phyloP scores from a whole-genome alignment of 345 rosid species.

The Erodium maritimum region DNA sequence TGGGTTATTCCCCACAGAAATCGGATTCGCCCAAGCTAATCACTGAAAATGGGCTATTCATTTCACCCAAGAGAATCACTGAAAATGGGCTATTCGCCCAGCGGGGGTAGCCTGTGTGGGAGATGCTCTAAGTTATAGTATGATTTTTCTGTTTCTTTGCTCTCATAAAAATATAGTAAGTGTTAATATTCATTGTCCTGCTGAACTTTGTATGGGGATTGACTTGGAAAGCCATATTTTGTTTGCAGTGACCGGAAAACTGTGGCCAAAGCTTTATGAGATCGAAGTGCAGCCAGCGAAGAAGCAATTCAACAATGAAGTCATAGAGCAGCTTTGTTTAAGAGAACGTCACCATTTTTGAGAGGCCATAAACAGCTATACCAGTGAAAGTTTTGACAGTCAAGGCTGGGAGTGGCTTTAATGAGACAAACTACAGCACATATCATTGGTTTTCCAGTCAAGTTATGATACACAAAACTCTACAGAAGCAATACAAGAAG shows the following conservation, averaged over 20 bases:
- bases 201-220: neutral
- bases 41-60: no score
- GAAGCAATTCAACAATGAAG: conserved; percentile 10
- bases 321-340: conserved; percentile 39
- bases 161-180: no score
- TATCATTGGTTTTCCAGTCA: neutral
- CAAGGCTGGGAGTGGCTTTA: neutral
- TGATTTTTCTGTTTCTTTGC: neutral
- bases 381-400: neutral
- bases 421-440: no score
- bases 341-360: conserved; percentile 7
- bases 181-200: neutral
- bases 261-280: conserved; percentile 80
- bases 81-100: no score
- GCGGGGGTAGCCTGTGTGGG: no score
- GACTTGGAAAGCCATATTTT: neutral
- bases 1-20: no score
- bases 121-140: no score
- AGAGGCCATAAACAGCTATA: neutral
- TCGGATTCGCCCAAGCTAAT: no score
- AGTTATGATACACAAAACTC: neutral
- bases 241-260: conserved; percentile 73
- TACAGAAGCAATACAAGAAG: neutral
- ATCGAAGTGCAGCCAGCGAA: conserved; percentile 41
- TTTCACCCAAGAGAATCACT: no score